These are phyloP conservation scores for Penicillium olsonii DNA, from an alignment of 2,329 filamentous ascomycete genomes.

Conservation along the genomic window DNA sequence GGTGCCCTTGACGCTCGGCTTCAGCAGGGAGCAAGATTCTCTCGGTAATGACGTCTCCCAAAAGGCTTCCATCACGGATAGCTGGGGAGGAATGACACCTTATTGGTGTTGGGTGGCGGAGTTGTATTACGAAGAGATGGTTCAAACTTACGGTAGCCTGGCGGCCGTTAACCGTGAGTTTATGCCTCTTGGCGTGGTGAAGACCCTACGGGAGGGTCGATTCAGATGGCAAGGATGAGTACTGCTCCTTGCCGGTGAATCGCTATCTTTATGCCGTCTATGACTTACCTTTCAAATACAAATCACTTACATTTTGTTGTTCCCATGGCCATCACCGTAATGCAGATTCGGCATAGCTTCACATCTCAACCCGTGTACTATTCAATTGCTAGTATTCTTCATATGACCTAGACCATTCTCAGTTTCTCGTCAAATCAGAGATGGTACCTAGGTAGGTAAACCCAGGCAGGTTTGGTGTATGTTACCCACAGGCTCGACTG, in stretches of 20 bases:
- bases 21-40: conserved; percentile 25
- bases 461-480: too few species aligned
- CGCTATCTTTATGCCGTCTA: not conserved
- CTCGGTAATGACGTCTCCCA: conserved; percentile 7
- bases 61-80: conserved; percentile 21
- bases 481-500: too few species aligned
- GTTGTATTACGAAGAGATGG: conserved; percentile 44
- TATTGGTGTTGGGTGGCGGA: conserved; percentile 49
- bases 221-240: conserved; percentile 45
- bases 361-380: too few species aligned
- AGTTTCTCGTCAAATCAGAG: too few species aligned
- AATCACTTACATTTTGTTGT: not conserved
- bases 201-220: conserved; percentile 43
- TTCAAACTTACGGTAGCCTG: conserved; percentile 42
- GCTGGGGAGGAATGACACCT: conserved; percentile 39
- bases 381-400: too few species aligned
- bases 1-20: conserved; percentile 29
- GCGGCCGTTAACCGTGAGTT: conserved; percentile 43
- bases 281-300: not conserved
- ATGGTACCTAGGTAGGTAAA: too few species aligned
- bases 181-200: conserved; percentile 46
- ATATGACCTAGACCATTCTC: too few species aligned
- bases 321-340: too few species aligned
- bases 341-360: too few species aligned
- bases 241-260: not conserved